Conservation (phyloP, 2,329 filamentous ascomycete species). For the Exophiala sideris region DNA sequence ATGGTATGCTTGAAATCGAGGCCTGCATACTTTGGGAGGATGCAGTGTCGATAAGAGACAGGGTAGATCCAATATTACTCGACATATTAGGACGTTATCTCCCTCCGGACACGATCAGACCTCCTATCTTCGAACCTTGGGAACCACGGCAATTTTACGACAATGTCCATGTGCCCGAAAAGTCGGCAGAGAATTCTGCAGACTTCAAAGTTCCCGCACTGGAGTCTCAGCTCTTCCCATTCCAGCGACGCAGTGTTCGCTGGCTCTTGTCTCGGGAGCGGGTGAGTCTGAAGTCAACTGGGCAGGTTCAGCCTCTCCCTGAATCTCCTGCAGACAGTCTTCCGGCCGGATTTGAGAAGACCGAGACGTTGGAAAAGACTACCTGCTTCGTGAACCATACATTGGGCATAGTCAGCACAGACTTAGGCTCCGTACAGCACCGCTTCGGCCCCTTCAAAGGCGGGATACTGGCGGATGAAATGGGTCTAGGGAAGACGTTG, state of each 20-base stretch:
- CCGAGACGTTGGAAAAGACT: conserved; percentile 38
- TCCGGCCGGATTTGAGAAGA: conserved; percentile 39
- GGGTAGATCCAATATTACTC: conserved; percentile 14
- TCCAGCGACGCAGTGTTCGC: conserved; percentile 45
- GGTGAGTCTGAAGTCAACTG: conserved; percentile 34
- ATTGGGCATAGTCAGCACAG: conserved; percentile 38
- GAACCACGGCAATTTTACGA: conserved; percentile 44
- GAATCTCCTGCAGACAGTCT: conserved; percentile 21
- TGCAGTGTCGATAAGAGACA: conserved; percentile 9
- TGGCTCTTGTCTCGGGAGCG: conserved; percentile 48
- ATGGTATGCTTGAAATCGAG: not conserved
- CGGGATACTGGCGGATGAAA: conserved; percentile 50
- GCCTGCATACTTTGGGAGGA: conserved; percentile 20
- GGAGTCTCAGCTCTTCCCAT: conserved; percentile 45
- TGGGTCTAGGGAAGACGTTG: conserved; percentile 51
- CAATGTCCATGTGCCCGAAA: conserved; percentile 44
- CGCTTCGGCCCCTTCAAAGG: conserved; percentile 36
- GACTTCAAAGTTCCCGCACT: conserved; percentile 36
- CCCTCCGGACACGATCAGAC: not conserved
- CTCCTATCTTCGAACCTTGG: conserved; percentile 19
- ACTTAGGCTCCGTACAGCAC: conserved; percentile 34
- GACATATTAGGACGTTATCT: conserved; percentile 15
- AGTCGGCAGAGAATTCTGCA: conserved; percentile 33
- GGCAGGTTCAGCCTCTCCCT: conserved; percentile 28
- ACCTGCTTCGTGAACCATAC: conserved; percentile 42